phyloP scores from a whole-genome alignment of 2,329 filamentous ascomycete species.

The Fusarium aywerte region DNA sequence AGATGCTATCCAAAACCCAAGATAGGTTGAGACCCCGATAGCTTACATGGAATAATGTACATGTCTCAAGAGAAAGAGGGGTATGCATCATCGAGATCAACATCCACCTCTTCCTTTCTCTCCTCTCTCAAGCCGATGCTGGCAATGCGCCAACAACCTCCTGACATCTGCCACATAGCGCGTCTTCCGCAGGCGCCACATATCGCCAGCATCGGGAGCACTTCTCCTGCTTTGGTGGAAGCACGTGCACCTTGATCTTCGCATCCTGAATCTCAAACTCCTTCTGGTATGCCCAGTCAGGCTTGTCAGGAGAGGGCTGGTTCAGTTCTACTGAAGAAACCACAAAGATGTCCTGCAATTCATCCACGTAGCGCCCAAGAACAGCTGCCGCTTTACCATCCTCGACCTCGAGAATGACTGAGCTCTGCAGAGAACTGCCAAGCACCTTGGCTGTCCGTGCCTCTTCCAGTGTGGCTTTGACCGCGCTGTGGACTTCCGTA shows the following conservation, averaged over 20 bases:
- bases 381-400: slow-evolving; percentile 49
- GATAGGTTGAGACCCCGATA: slow-evolving; percentile 7
- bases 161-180: slow-evolving; percentile 79
- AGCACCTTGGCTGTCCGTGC: slow-evolving; percentile 77
- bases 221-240: slow-evolving; percentile 69
- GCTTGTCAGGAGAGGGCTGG: slow-evolving; percentile 42
- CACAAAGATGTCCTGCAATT: slow-evolving; percentile 74
- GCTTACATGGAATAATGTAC: slow-evolving; percentile 35
- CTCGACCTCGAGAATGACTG: slow-evolving; percentile 67
- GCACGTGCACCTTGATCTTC: slow-evolving; percentile 55
- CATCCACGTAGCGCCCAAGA: slow-evolving; percentile 57
- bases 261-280: slow-evolving; percentile 56
- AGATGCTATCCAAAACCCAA: slow-evolving; percentile 4
- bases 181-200: slow-evolving; percentile 71
- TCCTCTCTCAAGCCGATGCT: slow-evolving; percentile 17
- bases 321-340: slow-evolving; percentile 71
- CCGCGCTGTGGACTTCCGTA: slow-evolving; percentile 68
- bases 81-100: slow-evolving; percentile 18
- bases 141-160: slow-evolving; percentile 62
- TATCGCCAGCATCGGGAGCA: slow-evolving; percentile 93
- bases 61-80: slow-evolving; percentile 30
- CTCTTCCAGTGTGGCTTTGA: slow-evolving; percentile 80
- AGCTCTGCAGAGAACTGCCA: slow-evolving; percentile 83
- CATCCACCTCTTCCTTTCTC: slow-evolving; percentile 10
- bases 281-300: slow-evolving; percentile 56